These are phyloP conservation scores for Delonix regia DNA, from an alignment of 306 rosid genomes.

Conservation along the genomic window DNA sequence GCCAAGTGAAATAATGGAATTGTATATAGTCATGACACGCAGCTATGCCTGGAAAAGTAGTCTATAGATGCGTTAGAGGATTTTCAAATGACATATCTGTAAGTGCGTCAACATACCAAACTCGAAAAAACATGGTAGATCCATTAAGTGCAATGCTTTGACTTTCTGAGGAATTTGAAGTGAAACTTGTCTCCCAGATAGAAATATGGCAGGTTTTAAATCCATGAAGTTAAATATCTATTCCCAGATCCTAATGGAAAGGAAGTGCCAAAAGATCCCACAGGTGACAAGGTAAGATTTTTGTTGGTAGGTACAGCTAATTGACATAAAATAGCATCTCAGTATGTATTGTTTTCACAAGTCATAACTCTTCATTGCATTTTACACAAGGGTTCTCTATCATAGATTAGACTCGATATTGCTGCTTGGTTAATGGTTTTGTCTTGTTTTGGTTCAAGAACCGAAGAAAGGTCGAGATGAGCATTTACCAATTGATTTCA, in stretches of 20 bases:
- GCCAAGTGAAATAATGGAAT: background rate
- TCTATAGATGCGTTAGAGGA: slow-evolving; percentile 11
- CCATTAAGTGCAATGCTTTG: slow-evolving; percentile 3
- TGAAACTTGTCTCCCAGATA: background rate
- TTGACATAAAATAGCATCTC: background rate
- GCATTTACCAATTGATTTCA: background rate
- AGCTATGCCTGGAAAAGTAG: background rate
- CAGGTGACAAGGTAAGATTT: background rate
- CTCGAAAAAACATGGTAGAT: slow-evolving; percentile 2
- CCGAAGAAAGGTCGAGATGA: background rate
- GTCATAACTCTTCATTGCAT: background rate
- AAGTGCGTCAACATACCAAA: background rate
- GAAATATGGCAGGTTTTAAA: background rate
- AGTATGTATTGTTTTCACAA: background rate
- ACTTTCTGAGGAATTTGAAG: background rate
- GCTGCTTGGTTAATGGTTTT: background rate
- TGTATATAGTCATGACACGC: slow-evolving; percentile 8
- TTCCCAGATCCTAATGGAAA: background rate
- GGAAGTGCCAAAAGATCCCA: background rate
- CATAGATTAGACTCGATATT: background rate
- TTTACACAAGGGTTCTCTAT: background rate
- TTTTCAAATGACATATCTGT: background rate
- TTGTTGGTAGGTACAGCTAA: background rate
- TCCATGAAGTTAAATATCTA: background rate
- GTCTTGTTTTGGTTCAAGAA: background rate